Percentiles rank a stretch among this genome's conserved stretches.
Conservation (phyloP, 1,139 yeast genomes). For the Yamadazyma triangularis region DNA sequence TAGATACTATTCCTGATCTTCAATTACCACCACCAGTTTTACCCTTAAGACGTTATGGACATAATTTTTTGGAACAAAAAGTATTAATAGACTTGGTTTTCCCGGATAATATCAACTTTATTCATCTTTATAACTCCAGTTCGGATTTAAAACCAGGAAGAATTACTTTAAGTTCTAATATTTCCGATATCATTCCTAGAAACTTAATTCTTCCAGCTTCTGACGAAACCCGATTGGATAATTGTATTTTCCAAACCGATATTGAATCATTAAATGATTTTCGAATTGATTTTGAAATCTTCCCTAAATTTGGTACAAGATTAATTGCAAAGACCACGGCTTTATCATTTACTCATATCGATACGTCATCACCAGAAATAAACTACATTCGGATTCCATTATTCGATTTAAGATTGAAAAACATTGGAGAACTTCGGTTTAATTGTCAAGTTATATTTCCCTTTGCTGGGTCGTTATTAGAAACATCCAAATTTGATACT, state of each 20-base stretch:
- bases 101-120: constrained; percentile 51
- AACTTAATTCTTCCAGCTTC: constrained; percentile 76
- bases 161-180: constrained; percentile 69
- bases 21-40: constrained; percentile 94
- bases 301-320: constrained; percentile 92
- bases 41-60: constrained; percentile 91
- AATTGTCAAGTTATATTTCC: constrained; percentile 84
- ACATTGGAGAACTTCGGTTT: constrained; percentile 77
- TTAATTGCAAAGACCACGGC: constrained; percentile 87
- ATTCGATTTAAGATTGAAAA: constrained; percentile 74
- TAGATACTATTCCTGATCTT: constrained; percentile 82
- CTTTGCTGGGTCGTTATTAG: constrained; percentile 80
- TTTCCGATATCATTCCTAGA: constrained; percentile 78
- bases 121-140: constrained; percentile 45
- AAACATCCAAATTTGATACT: constrained; percentile 89
- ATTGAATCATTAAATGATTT: constrained; percentile 62
- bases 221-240: constrained; percentile 52
- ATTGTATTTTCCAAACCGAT: constrained; percentile 84
- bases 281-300: constrained; percentile 82
- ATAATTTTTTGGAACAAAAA: constrained; percentile 86
- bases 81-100: constrained; percentile 74
- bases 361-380: constrained; percentile 42
- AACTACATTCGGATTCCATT: constrained; percentile 63
- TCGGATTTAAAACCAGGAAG: constrained; percentile 48
- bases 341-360: constrained; percentile 47